Conservation (phyloP, 2,329 filamentous ascomycete species). For the Fusarium sublunatum region DNA sequence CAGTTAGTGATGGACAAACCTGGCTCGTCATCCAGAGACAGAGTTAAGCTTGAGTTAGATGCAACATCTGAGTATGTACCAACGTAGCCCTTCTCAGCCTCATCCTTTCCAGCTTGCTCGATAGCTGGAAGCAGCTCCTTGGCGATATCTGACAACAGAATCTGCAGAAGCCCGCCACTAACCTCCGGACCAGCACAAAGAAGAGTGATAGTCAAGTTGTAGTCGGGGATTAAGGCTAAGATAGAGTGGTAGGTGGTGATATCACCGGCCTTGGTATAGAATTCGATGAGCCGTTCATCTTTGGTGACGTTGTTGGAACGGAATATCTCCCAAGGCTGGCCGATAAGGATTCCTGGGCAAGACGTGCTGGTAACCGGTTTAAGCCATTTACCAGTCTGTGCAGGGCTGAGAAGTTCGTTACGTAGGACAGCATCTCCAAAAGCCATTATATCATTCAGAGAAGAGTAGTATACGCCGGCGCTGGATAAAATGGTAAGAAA, state of each 20-base stretch:
- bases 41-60: constrained; percentile 2
- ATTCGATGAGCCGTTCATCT: constrained; percentile 19
- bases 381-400: constrained; percentile 17
- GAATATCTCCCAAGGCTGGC: constrained; percentile 19
- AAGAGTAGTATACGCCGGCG: constrained; percentile 16
- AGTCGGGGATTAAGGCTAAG: constrained; percentile 7
- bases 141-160: not conserved
- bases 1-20: constrained; percentile 13
- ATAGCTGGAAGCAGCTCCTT: constrained; percentile 2
- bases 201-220: constrained; percentile 4
- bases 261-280: constrained; percentile 23
- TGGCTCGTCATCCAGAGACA: constrained; percentile 12
- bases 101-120: constrained; percentile 17
- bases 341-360: constrained; percentile 3
- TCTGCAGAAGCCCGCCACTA: not conserved
- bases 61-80: constrained; percentile 10
- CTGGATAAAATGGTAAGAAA: not conserved
- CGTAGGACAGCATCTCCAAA: constrained; percentile 12
- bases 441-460: constrained; percentile 7
- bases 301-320: constrained; percentile 21
- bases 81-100: constrained; percentile 1
- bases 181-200: constrained; percentile 13
- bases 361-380: constrained; percentile 13
- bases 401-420: not conserved
- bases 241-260: constrained; percentile 19